Percentiles rank a stretch among this genome's conserved stretches.
phyloP scores from a whole-genome alignment of 495 filamentous ascomycete species.

The Pseudomonodictys pantanalensis region DNA sequence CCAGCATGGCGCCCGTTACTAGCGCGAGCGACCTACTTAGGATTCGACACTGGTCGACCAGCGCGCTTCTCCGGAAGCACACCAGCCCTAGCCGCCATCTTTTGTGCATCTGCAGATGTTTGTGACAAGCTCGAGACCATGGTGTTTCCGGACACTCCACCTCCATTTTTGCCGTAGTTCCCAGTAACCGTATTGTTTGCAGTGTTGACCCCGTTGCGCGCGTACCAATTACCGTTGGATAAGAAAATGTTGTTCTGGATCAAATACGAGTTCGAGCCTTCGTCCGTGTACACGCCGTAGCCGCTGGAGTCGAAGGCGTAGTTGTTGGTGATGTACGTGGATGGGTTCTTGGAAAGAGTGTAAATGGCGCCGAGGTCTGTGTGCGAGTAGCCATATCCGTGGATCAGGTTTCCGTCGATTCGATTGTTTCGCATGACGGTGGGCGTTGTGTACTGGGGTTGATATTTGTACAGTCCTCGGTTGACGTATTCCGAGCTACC shows the following conservation, averaged over 20 bases:
- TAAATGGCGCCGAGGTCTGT: neutral
- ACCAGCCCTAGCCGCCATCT: neutral
- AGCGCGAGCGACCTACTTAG: no score
- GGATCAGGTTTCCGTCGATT: neutral
- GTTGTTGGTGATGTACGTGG: neutral
- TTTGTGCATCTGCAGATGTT: neutral
- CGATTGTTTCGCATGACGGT: neutral
- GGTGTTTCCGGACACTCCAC: neutral
- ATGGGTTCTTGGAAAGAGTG: neutral
- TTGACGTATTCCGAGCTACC: neutral
- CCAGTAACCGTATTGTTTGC: neutral
- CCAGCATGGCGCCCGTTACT: no score
- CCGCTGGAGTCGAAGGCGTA: constrained; percentile 1
- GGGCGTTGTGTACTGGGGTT: neutral
- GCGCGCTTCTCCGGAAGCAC: neutral
- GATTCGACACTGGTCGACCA: neutral
- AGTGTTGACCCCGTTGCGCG: neutral
- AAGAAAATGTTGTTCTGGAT: neutral
- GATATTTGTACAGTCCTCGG: neutral
- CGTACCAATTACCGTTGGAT: neutral
- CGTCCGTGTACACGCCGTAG: neutral
- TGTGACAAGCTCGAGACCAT: neutral
- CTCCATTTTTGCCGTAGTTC: neutral
- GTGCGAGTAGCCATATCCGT: neutral
- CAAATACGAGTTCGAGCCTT: neutral